Conservation (phyloP, 257 asterid genomes). For the Voacanga thouarsii region DNA sequence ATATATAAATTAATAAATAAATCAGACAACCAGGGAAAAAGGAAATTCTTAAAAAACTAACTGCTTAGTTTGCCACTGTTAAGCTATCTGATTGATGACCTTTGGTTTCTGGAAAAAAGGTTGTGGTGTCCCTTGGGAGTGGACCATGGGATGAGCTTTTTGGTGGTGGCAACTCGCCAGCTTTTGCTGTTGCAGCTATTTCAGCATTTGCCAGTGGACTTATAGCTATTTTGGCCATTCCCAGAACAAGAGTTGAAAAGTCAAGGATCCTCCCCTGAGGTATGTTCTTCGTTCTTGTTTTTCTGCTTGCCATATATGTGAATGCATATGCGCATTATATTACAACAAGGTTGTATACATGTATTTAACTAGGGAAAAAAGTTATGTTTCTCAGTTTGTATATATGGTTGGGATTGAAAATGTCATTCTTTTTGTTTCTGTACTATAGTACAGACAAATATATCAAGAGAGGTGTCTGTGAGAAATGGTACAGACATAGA, state of each 20-base stretch:
- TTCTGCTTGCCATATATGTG: background rate
- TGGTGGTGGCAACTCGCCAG: conserved; percentile 92
- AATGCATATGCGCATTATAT: background rate
- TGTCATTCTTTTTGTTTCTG: background rate
- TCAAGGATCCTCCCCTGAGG: conserved; percentile 54
- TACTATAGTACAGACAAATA: background rate
- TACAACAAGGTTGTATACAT: background rate
- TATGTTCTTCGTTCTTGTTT: conserved; percentile 23
- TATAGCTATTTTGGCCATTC: conserved; percentile 79
- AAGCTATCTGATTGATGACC: background rate
- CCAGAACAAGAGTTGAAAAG: conserved; percentile 65
- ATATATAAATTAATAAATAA: background rate
- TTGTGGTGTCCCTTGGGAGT: conserved; percentile 71
- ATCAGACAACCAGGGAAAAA: background rate
- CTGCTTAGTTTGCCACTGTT: background rate
- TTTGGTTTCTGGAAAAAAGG: conserved; percentile 38
- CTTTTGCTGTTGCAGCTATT: conserved; percentile 60
- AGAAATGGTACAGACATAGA: background rate
- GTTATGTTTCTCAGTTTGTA: background rate
- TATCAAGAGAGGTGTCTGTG: background rate
- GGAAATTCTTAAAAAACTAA: background rate
- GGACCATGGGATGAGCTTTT: conserved; percentile 49
- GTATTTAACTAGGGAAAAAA: background rate
- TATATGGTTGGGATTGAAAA: background rate
- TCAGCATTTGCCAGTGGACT: conserved; percentile 63